Base-by-base conservation (phyloP, 2,329 filamentous ascomycete species). In the Aspergillus fructus region DNA sequence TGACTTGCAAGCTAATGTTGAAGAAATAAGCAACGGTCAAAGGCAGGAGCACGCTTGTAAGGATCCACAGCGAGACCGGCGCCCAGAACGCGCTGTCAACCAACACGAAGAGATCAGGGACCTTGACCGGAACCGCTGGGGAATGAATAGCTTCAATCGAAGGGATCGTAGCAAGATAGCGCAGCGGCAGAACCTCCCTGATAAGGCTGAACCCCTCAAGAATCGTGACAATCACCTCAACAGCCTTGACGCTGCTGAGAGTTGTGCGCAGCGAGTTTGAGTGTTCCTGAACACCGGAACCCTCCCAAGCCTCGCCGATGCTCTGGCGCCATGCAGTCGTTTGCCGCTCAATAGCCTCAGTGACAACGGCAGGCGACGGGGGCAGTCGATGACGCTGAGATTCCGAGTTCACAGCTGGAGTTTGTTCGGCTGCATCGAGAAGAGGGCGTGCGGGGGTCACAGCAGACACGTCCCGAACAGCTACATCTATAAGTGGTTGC, bases 31-130 rank as follows among this genome's bases (percentile, higher is more conserved):
- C 91, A 42, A 86, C 80, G 33, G 89, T 61, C 49, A 87, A 78
- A 2, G 93, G 93, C 27, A 93, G 63, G 43, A 90, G 68, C 54
- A 90, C 74, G 70, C 85, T 89, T 9, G 91, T 94, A 37, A 87
- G 71, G 5, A 85, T 72, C 92, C 93, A 97, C 19, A 92, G 81
- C 7, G 87, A 80, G 55, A 89, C 85, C 0, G 93, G 89, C 0
- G 85, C 87, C 93, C 93, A 97, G 82, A 96, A 97, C 24, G 83
- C 83, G 40, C 83, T 78, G 1, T 89, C 90, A 39, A 96, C 75
- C 8, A 97, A 78, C 30, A 88, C 76, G 74, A 94, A 96, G 65
- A 96, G 79, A 73, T 97, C 90, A 0, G 93, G 91, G 19, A 94
- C 75, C 66, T 85, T 82, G 60, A 96, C 79, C 3, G 85, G 78